These are phyloP conservation scores for Juncus effusus DNA, from an alignment of 176 grass and related monocot genomes.

Conservation along the genomic window DNA sequence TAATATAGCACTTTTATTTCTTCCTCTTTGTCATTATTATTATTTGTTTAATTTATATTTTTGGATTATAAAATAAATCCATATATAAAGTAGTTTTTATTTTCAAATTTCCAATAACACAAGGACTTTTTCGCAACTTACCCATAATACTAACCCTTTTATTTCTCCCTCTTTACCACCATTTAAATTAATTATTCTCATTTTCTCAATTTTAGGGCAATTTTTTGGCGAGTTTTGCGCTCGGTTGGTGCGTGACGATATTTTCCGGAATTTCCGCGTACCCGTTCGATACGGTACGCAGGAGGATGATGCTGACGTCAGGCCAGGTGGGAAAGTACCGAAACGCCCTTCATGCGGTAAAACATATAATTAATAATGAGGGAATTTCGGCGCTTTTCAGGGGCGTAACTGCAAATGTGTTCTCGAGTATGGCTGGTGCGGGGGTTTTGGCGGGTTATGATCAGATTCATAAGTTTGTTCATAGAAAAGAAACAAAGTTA, in stretches of 20 bases:
- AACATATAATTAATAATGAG: conserved; percentile 57
- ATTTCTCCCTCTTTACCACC: too few relatives aligned
- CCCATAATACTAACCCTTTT: too few relatives aligned
- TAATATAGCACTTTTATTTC: too few relatives aligned
- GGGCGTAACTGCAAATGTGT: conserved; percentile 75
- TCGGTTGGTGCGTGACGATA: conserved; percentile 88
- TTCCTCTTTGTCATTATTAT: too few relatives aligned
- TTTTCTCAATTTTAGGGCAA: conserved; percentile 50
- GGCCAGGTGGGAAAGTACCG: conserved; percentile 68
- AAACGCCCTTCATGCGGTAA: conserved; percentile 56
- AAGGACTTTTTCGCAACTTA: too few relatives aligned
- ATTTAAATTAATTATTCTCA: conserved; percentile 22
- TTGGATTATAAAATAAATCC: too few relatives aligned
- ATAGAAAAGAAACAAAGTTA: conserved; percentile 35
- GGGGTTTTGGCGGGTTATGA: conserved; percentile 88
- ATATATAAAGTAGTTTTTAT: too few relatives aligned
- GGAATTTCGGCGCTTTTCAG: conserved; percentile 70
- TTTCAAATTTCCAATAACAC: too few relatives aligned
- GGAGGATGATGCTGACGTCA: conserved; percentile 95
- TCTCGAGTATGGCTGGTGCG: conserved; percentile 83
- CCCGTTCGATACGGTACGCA: conserved; percentile 85
- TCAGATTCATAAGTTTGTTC: conserved; percentile 61
- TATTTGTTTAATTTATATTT: too few relatives aligned
- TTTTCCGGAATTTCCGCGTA: conserved; percentile 77
- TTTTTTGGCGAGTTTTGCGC: conserved; percentile 79